Base-by-base conservation (phyloP, 1,284 basidiomycete species). In the Schizopora paradoxa region DNA sequence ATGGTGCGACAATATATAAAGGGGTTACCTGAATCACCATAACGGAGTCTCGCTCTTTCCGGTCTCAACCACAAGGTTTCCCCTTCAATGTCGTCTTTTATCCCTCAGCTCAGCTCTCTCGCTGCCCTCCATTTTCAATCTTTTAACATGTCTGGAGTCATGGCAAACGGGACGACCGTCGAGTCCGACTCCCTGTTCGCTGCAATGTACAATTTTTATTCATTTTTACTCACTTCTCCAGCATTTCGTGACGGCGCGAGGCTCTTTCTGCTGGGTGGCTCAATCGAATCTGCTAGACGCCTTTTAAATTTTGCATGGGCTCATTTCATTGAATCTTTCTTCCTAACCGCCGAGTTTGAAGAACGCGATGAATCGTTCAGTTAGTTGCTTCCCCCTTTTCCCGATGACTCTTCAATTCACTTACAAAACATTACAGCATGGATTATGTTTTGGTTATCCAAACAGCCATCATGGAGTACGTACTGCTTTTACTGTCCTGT, bases 171-270 rank as follows among this genome's bases (percentile, higher is more conserved):
- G n/a, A n/a, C n/a, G n/a, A n/a, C n/a, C n/a, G n/a, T n/a, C n/a
- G n/a, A n/a, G n/a, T n/a, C n/a, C n/a, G n/a, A n/a, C n/a, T n/a
- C n/a, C n/a, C n/a, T n/a, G n/a, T n/a, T n/a, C n/a, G n/a, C n/a
- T n/a, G n/a, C n/a, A n/a, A n/a, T n/a, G n/a, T n/a, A n/a, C n/a
- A n/a, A n/a, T n/a, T n/a, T n/a, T n/a, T n/a, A n/a, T n/a, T n/a
- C n/a, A n/a, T n/a, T n/a, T n/a, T n/a, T 65, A 14, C 49, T 65
- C 22, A 64, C 64, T 2, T 68, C 73, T 41, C 65, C 73, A 19
- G 77, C 76, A 1, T 57, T 83, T 8, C 63, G 68, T n/a, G 80
- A 86, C 55, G 84, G 82, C 74, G 45, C 76, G 5, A 77, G 82
- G 54, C 67, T 87, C 42, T 56, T 84, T 40, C 54, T 80, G 11